phyloP scores from a whole-genome alignment of 805 yeast species.

The Metschnikowia noctiluminum region DNA sequence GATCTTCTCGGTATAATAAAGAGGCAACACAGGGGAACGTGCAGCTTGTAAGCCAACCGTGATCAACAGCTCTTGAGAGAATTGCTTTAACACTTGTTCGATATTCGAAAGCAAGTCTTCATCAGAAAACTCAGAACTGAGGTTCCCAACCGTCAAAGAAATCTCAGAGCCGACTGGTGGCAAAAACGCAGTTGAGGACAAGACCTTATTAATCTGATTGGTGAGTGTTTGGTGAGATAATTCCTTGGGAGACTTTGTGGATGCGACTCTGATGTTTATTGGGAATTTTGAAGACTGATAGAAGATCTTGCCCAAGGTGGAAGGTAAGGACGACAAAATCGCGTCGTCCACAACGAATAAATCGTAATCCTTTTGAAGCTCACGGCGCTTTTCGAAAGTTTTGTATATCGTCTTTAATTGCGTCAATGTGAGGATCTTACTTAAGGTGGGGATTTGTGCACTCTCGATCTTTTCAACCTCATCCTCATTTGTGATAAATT shows the following conservation, averaged over 20 bases:
- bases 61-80: conserved; percentile 48
- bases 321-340: conserved; percentile 75
- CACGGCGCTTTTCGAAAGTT: conserved; percentile 84
- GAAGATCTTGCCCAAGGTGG: conserved; percentile 76
- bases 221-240: conserved; percentile 49
- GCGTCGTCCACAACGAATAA: conserved; percentile 83
- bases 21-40: conserved; percentile 79
- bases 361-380: conserved; percentile 64
- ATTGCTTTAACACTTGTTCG: conserved; percentile 47
- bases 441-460: conserved; percentile 43
- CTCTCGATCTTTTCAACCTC: conserved; percentile 46
- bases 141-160: conserved; percentile 63
- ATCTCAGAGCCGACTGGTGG: conserved; percentile 74
- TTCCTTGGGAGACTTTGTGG: conserved; percentile 31
- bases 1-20: conserved; percentile 63
- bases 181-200: conserved; percentile 56
- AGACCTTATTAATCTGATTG: conserved; percentile 56
- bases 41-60: conserved; percentile 63
- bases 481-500: conserved; percentile 41
- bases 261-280: conserved; percentile 52
- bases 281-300: conserved; percentile 62
- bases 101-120: conserved; percentile 59
- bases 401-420: conserved; percentile 83
- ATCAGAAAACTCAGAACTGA: conserved; percentile 33
- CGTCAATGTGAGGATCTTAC: conserved; percentile 62